Evolutionary conservation across 805 yeast genomes (phyloP).

Genomic region (Starmerella davenportii): DNA sequence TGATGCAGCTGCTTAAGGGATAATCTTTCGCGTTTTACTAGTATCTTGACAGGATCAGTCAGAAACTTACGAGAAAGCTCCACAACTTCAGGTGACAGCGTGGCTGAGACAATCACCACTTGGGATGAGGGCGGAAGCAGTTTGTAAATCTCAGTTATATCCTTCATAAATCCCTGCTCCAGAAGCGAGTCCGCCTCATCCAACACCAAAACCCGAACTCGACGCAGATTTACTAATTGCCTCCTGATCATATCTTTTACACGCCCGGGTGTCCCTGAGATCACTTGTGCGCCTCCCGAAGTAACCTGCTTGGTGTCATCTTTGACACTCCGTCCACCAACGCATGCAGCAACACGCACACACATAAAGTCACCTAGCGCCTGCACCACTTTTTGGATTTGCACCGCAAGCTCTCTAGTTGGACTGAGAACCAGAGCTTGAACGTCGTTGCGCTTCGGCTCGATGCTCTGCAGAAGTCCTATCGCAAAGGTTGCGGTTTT

Average conservation of each 20-base stretch:
- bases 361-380: slow-evolving; percentile 80
- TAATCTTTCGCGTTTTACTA: slow-evolving; percentile 86
- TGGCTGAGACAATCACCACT: slow-evolving; percentile 88
- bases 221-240: slow-evolving; percentile 52
- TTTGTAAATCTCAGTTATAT: slow-evolving; percentile 80
- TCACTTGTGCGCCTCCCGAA: slow-evolving; percentile 68
- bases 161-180: slow-evolving; percentile 86
- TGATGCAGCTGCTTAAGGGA: slow-evolving; percentile 91
- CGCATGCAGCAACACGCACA: slow-evolving; percentile 73
- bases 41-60: slow-evolving; percentile 80
- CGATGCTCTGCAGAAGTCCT: slow-evolving; percentile 76
- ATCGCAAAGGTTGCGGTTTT: slow-evolving; percentile 96
- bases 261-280: slow-evolving; percentile 96
- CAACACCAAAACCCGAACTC: slow-evolving; percentile 69
- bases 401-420: slow-evolving; percentile 88
- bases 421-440: slow-evolving; percentile 90
- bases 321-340: slow-evolving; percentile 77
- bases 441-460: slow-evolving; percentile 48
- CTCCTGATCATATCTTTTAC: slow-evolving; percentile 81
- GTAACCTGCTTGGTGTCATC: slow-evolving; percentile 57
- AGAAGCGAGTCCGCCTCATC: slow-evolving; percentile 96
- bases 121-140: slow-evolving; percentile 70
- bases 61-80: slow-evolving; percentile 85
- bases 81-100: slow-evolving; percentile 78
- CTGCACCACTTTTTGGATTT: slow-evolving; percentile 73